These are phyloP conservation scores for Micromonas pusilla DNA, from an alignment of 139 green algal species.

Conservation along the genomic window DNA sequence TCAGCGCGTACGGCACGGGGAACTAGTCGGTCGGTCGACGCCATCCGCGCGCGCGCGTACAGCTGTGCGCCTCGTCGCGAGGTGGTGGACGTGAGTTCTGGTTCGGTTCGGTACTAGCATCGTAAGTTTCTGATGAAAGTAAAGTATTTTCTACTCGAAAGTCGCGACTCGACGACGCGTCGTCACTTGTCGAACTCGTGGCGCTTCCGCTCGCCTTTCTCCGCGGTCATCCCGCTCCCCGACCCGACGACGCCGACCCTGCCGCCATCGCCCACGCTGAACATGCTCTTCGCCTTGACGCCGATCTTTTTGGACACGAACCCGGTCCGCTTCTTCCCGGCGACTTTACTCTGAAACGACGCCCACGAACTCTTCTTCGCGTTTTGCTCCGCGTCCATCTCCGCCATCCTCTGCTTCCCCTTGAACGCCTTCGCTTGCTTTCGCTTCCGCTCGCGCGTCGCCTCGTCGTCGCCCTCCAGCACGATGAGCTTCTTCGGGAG, in stretches of 20 bases:
- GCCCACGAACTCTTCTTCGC: constrained; percentile 3
- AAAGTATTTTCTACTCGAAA: no score
- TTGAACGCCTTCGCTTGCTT: constrained; percentile 18
- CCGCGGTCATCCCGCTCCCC: not conserved
- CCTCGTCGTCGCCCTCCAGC: constrained; percentile 3
- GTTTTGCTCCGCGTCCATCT: not conserved
- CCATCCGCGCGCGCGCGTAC: no score
- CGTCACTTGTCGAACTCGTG: not conserved
- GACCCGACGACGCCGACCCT: not conserved
- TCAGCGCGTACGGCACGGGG: not conserved
- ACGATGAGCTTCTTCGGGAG: constrained; percentile 28
- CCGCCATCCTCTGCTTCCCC: not conserved
- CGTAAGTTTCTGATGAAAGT: no score
- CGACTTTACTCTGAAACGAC: constrained; percentile 1
- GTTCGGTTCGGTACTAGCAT: no score
- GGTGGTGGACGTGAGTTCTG: no score
- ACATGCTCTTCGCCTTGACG: constrained; percentile 5
- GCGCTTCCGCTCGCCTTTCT: not conserved
- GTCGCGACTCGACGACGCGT: no score
- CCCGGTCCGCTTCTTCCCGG: not conserved
- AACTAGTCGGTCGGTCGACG: not conserved
- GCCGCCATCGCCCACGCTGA: not conserved
- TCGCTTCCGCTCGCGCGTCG: constrained; percentile 3
- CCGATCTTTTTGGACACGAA: not conserved
- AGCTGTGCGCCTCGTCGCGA: no score